phyloP scores from a whole-genome alignment of 257 asterid species.

The Primulina tabacum region DNA sequence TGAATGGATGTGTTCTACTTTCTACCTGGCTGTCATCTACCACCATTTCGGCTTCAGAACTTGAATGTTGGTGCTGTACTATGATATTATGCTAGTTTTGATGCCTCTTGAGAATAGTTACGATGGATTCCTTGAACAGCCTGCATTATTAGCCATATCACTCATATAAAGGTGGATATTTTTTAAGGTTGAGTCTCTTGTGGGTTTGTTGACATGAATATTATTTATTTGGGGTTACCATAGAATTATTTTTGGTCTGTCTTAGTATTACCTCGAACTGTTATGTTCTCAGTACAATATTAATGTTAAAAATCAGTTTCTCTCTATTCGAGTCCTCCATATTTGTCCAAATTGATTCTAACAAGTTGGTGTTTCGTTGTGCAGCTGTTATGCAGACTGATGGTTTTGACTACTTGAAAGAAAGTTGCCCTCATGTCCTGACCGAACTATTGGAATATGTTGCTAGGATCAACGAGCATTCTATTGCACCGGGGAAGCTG shows the following conservation, averaged over 20 bases:
- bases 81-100: background rate
- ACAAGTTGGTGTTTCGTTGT: constrained; percentile 16
- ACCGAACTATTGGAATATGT: constrained; percentile 83
- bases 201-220: background rate
- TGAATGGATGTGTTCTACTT: background rate
- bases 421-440: constrained; percentile 83
- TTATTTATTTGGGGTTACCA: background rate
- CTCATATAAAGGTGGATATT: background rate
- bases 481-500: constrained; percentile 49
- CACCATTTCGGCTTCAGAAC: background rate
- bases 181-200: background rate
- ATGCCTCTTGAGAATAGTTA: no score
- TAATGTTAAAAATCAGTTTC: no score
- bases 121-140: background rate
- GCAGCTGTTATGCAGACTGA: constrained; percentile 99
- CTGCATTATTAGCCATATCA: background rate
- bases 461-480: constrained; percentile 72
- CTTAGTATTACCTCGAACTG: background rate
- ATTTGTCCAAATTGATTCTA: background rate
- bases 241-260: no score
- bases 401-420: constrained; percentile 82
- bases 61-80: background rate
- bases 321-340: no score
- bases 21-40: background rate
- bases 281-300: no score